Base-by-base conservation (phyloP, 208 protist genomes). In the Crithidia sp. region DNA sequence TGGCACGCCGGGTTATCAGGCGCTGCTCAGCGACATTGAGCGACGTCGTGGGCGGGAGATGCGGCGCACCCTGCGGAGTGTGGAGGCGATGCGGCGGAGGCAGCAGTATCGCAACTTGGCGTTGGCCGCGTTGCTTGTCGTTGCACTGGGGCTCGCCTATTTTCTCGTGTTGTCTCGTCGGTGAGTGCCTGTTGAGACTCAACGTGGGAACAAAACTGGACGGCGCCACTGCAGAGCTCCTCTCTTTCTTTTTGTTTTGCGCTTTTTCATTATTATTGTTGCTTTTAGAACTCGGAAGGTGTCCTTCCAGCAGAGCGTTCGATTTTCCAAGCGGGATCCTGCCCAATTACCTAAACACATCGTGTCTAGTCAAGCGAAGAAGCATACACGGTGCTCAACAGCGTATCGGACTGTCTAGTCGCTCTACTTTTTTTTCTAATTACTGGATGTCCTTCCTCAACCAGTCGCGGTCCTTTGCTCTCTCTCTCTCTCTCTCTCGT, bases 41-140 rank as follows among this genome's bases (percentile, higher is more conserved):
- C 69, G 60, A 0, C 67, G 67, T 52, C 56, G 68, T 8, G 67
- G 40, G 37, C 57, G 78, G 10, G 78, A 74, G 50, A 56, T 79
- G 78, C 67, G 66, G 0, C 67, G 74, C 53, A 64, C 65, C 2
- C 28, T 67, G 43, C 66, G 78, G 36, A 3, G 19, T 40, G 55
- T 28, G 2, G 56, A 69, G 37, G 67, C 58, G 13, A 53, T 37
- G 9, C 52, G 60, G 54, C 40, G 45, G 43, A 47, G 36, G 40
- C 47, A 55, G 17, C 39, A 62, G 67, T 52, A 57, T 17, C 50
- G 53, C 14, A 52, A 56, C 40, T 8, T 79, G 28, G 60, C 44
- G 1, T 7, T 73, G 16, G 60, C 50, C 7, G 39, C 56, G 5
- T 17, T 67, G 39, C 43, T 84, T 5, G 43, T 80, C 17, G 12